Evolutionary conservation across 257 asterid genomes (phyloP).

Genomic region (Nicotiana noctiflora): DNA sequence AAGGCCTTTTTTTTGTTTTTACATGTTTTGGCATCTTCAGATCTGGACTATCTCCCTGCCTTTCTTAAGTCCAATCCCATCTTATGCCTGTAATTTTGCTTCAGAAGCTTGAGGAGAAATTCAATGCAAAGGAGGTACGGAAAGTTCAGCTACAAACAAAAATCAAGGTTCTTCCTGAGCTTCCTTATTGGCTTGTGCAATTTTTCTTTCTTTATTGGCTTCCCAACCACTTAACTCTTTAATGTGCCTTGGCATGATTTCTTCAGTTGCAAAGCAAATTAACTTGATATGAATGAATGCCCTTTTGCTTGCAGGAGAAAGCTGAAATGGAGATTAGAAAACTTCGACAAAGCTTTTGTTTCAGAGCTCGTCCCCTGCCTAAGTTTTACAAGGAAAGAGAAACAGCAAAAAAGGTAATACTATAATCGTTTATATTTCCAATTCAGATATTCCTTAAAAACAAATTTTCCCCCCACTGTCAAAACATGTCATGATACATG

Average conservation of each 20-base stretch:
- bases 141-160: slow-evolving; percentile 53
- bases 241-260: not conserved
- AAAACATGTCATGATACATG: not conserved
- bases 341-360: slow-evolving; percentile 66
- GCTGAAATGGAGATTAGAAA: slow-evolving; percentile 62
- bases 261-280: not conserved
- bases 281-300: not conserved
- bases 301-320: slow-evolving; percentile 53
- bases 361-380: slow-evolving; percentile 74
- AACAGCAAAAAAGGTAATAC: slow-evolving; percentile 35
- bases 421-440: not conserved
- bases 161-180: slow-evolving; percentile 42
- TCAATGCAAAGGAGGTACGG: slow-evolving; percentile 50
- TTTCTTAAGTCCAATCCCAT: not conserved
- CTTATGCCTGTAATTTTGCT: not conserved
- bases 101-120: slow-evolving; percentile 91
- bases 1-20: slow-evolving; percentile 3
- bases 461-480: not conserved
- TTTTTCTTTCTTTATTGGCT: not conserved
- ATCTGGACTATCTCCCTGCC: not conserved
- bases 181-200: not conserved
- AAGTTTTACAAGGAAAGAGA: slow-evolving; percentile 62
- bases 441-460: not conserved
- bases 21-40: not conserved
- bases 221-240: not conserved